Percentiles rank a stretch among this genome's conserved stretches.
phyloP scores from a whole-genome alignment of 768 basidiomycete species.

The Mrakia hoshinonis region DNA sequence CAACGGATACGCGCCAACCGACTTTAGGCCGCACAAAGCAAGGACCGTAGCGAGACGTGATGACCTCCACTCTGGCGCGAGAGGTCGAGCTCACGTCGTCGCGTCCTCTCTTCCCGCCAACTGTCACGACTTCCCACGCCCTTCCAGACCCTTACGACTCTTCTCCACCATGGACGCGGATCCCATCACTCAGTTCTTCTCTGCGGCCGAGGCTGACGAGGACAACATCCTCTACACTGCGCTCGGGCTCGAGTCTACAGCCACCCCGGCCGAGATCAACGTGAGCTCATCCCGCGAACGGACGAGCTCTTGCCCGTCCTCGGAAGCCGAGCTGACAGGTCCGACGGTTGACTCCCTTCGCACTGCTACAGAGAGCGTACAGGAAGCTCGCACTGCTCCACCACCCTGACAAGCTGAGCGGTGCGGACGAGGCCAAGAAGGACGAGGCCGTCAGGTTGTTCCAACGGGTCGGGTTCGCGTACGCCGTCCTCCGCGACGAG shows the following conservation, averaged over 20 bases:
- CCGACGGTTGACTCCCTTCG: background rate
- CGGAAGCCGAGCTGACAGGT: background rate
- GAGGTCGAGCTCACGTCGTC: too few relatives aligned
- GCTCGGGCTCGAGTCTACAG: conserved; percentile 51
- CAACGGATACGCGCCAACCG: too few relatives aligned
- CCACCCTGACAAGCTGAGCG: conserved; percentile 73
- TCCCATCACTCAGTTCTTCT: conserved; percentile 68
- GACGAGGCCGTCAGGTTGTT: conserved; percentile 73
- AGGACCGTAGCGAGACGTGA: too few relatives aligned
- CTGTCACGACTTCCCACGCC: too few relatives aligned
- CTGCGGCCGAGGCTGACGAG: conserved; percentile 60
- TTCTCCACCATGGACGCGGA: conserved; percentile 36
- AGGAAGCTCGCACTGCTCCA: conserved; percentile 34
- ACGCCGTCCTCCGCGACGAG: conserved; percentile 74
- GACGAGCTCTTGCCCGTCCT: background rate
- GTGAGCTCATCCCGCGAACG: background rate
- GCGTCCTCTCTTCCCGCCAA: too few relatives aligned
- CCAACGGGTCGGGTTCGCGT: conserved; percentile 81
- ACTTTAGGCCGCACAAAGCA: too few relatives aligned
- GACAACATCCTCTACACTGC: conserved; percentile 55
- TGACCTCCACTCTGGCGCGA: too few relatives aligned
- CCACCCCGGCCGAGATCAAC: conserved; percentile 58
- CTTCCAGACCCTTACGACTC: too few relatives aligned
- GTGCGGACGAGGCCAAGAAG: conserved; percentile 52
- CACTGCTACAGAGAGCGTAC: conserved; percentile 30